phyloP scores from a whole-genome alignment of 139 green algal species.

The Picochlorum sp. region DNA sequence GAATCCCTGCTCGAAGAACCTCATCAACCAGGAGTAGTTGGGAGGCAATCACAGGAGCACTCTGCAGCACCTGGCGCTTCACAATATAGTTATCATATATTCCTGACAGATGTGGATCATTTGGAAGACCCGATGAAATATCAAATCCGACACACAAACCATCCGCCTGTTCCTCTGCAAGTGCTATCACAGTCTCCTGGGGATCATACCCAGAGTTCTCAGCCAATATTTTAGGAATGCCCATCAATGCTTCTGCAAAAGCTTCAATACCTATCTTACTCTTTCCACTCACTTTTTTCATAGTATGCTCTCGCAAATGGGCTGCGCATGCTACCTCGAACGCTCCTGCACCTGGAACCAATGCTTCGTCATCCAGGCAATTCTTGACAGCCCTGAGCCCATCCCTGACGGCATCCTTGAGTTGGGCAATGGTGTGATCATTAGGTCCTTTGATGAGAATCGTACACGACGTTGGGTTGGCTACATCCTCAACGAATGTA shows the following conservation, averaged over 20 bases:
- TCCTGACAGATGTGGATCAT: slow-evolving; percentile 71
- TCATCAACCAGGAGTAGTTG: slow-evolving; percentile 97
- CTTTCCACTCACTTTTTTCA: slow-evolving; percentile 26
- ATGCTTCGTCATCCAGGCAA: slow-evolving; percentile 71
- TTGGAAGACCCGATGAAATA: slow-evolving; percentile 77
- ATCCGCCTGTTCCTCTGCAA: slow-evolving; percentile 49
- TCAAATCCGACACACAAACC: slow-evolving; percentile 85
- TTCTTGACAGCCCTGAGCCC: slow-evolving; percentile 97
- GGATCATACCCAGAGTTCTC: slow-evolving; percentile 92
- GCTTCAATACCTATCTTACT: slow-evolving; percentile 93
- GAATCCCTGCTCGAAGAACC: slow-evolving; percentile 92
- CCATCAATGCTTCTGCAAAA: slow-evolving; percentile 93
- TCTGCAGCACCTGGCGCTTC: slow-evolving; percentile 94
- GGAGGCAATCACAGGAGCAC: slow-evolving; percentile 80
- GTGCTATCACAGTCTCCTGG: slow-evolving; percentile 13
- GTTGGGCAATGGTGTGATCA: slow-evolving; percentile 95
- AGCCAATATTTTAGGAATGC: slow-evolving; percentile 89
- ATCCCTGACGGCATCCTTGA: slow-evolving; percentile 97
- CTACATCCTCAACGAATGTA: slow-evolving; percentile 96
- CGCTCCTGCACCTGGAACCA: slow-evolving; percentile 79
- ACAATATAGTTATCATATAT: slow-evolving; percentile 96
- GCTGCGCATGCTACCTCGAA: slow-evolving; percentile 86
- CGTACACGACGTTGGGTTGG: slow-evolving; percentile 84
- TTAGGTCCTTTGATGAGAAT: slow-evolving; percentile 96
- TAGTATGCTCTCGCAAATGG: slow-evolving; percentile 57